phyloP scores from a whole-genome alignment of 495 filamentous ascomycete species.

The Hypomontagnella submonticulosa region DNA sequence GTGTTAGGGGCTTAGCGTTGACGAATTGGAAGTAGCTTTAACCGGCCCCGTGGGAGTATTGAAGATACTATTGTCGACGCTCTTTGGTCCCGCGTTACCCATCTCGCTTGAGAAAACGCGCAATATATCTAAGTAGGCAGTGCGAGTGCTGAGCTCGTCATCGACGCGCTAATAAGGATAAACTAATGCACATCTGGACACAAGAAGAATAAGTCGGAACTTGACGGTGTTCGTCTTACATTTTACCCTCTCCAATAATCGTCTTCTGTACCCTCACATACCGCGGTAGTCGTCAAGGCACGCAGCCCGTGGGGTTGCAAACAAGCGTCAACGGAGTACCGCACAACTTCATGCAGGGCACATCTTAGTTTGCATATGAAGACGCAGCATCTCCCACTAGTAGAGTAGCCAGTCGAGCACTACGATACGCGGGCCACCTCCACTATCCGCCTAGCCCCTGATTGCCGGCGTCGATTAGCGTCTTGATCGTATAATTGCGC shows the following conservation, averaged over 20 bases:
- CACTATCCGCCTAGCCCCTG: conserved; percentile 1
- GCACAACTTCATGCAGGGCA: neutral
- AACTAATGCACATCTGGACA: too few relatives aligned
- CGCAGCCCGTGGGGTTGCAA: too few relatives aligned
- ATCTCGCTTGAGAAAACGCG: too few relatives aligned
- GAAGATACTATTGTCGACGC: neutral
- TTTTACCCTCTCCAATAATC: neutral
- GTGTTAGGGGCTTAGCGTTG: conserved; percentile 1
- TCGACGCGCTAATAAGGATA: too few relatives aligned
- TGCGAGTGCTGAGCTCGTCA: too few relatives aligned
- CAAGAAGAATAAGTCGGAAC: too few relatives aligned
- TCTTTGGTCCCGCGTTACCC: too few relatives aligned
- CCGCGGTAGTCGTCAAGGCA: neutral
- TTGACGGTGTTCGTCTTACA: too few relatives aligned
- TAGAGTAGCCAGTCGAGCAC: neutral
- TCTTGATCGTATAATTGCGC: neutral
- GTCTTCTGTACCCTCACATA: neutral
- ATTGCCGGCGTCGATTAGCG: conserved; percentile 9
- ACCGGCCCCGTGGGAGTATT: conserved; percentile 8
- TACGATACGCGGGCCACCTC: neutral
- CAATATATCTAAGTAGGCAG: too few relatives aligned
- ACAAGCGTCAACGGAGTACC: too few relatives aligned
- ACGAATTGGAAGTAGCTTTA: conserved; percentile 11
- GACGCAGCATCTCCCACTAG: neutral
- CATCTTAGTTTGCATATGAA: neutral